These are phyloP conservation scores for Tetrahymena borealis DNA, from an alignment of 73 alveolate species.

Conservation along the genomic window DNA sequence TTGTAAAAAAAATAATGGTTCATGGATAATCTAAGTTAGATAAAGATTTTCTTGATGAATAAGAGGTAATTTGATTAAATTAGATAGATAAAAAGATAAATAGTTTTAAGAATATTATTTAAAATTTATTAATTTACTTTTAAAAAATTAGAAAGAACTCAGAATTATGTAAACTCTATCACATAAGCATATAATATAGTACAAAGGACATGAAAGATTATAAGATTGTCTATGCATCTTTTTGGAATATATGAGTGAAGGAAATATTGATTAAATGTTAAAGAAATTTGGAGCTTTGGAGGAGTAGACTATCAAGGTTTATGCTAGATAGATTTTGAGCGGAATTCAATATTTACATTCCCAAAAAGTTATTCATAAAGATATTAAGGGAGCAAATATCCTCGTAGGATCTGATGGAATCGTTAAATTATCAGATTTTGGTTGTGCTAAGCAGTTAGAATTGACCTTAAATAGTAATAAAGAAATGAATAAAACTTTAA, in stretches of 20 bases:
- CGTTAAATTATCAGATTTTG: slow-evolving; percentile 87
- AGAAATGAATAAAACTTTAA: background rate
- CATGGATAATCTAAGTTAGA: slow-evolving; percentile 12
- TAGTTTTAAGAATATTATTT: background rate
- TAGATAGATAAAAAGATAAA: background rate
- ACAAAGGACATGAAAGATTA: background rate
- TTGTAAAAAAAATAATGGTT: slow-evolving; percentile 24
- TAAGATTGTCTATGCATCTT: slow-evolving; percentile 8
- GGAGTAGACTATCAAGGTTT: background rate
- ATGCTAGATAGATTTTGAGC: slow-evolving; percentile 49
- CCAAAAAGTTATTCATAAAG: slow-evolving; percentile 73
- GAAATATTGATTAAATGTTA: slow-evolving; percentile 18
- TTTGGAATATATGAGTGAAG: slow-evolving; percentile 30
- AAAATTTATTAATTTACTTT: background rate
- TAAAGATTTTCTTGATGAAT: background rate
- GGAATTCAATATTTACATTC: slow-evolving; percentile 76
- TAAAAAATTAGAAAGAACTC: slow-evolving; percentile 8
- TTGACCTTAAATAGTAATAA: slow-evolving; percentile 18
- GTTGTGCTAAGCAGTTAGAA: slow-evolving; percentile 47
- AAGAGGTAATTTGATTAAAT: background rate
- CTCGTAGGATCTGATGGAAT: slow-evolving; percentile 72
- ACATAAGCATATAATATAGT: slow-evolving; percentile 21
- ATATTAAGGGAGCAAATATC: slow-evolving; percentile 87
- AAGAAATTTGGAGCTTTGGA: slow-evolving; percentile 32
- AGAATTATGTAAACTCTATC: slow-evolving; percentile 6